These are phyloP conservation scores for Russula sp. DNA, from an alignment of 768 basidiomycete species.

Conservation along the genomic window DNA sequence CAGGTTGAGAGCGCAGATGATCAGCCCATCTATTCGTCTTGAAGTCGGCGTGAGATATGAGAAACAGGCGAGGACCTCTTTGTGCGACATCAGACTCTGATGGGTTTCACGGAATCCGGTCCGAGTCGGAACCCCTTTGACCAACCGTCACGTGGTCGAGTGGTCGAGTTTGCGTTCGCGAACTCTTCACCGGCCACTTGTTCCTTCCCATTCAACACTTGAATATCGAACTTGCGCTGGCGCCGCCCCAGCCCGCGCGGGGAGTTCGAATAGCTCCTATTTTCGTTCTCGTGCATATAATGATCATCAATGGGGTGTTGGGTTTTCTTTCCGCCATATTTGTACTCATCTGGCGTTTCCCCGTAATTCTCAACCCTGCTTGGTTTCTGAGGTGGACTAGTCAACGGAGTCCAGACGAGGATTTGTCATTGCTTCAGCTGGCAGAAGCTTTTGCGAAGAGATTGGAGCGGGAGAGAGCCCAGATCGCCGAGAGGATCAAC, in stretches of 20 bases:
- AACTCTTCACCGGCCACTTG: background rate
- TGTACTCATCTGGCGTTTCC: background rate
- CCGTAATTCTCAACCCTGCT: background rate
- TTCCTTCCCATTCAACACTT: background rate
- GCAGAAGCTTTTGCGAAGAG: slow-evolving; percentile 14
- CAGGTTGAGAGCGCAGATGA: too few species aligned
- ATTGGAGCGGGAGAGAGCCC: background rate
- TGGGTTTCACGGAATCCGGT: too few species aligned
- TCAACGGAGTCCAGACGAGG: background rate
- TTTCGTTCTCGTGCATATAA: background rate
- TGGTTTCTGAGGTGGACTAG: slow-evolving; percentile 1
- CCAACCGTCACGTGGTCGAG: background rate
- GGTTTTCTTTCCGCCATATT: background rate
- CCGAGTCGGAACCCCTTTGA: too few species aligned
- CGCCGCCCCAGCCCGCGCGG: slow-evolving; percentile 9
- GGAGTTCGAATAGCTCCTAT: background rate
- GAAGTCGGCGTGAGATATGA: too few species aligned
- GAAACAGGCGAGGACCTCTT: too few species aligned
- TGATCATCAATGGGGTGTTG: background rate
- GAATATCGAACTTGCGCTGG: slow-evolving; percentile 10
- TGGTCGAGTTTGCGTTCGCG: too few species aligned
- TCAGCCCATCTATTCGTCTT: too few species aligned
- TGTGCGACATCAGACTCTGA: too few species aligned
- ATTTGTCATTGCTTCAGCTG: slow-evolving; percentile 9
- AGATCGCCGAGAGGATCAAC: background rate